Evolutionary conservation across 441 rosid species (phyloP), one percentile per base, ranked within the genome.

Genomic region (Cnidoscolus chayamansa): DNA sequence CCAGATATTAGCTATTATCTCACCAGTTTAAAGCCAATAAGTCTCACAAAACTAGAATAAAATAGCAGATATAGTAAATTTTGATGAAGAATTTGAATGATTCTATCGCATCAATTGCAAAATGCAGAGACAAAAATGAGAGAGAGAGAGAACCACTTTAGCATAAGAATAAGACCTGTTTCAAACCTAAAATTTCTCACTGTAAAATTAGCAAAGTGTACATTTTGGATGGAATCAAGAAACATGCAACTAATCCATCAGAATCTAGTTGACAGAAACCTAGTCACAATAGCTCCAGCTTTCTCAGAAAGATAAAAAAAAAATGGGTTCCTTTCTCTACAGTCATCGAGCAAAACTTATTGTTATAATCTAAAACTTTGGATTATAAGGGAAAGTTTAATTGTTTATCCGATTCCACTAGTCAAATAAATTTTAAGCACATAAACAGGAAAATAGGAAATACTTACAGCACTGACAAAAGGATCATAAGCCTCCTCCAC

Each of bases 401-500:
- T 25, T 32, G 25, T 43, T 16, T 20, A 57, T 48, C 37, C 58
- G 37, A 20, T 63, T 51, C 19, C 19, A 37, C 17, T 8, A 5
- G 7, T 10, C 0, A 7, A 20, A 55, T n/a, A 72, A n/a, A 32
- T 65, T 51, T 20, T 37, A 62, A 25, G 56, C 16, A 54, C 55
- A 61, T 30, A n/a, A 30, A 61, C 60, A 30, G 16, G 11, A 56
- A 12, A 63, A 51, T 62, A 89, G 11, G 49, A 12, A 63, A 51
- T 62, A 89, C 97, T 89, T 87, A 91, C 99, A 51, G 97, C 93
- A 70, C 73, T 81, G 70, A 90, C 81, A 20, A 96, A 83, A 71
- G 94, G 87, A 80, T 76, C 76, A 70, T 84, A 93, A 47, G 96
- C 97, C 79, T 78, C 88, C 64, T 86, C 96, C 19, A 90, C 88